These are phyloP conservation scores for Exophiala spinifera DNA, from an alignment of 2,329 filamentous ascomycete species.

Conservation along the genomic window DNA sequence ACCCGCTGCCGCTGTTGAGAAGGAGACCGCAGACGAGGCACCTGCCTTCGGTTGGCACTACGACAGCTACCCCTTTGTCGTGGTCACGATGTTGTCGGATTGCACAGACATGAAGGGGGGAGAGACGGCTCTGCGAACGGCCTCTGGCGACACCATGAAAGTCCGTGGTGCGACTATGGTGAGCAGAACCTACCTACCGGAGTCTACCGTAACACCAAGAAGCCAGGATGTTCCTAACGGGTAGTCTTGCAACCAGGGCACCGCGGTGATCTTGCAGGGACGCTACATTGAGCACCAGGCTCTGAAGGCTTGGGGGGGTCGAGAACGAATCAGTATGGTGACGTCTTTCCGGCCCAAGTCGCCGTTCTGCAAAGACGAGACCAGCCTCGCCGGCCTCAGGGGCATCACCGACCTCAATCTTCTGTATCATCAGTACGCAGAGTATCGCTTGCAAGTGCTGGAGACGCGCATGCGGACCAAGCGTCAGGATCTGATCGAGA, in stretches of 20 bases:
- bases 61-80: slow-evolving; percentile 31
- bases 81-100: slow-evolving; percentile 37
- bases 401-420: slow-evolving; percentile 54
- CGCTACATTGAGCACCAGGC: slow-evolving; percentile 65
- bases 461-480: slow-evolving; percentile 51
- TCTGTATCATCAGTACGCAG: slow-evolving; percentile 59
- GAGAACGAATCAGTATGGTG: slow-evolving; percentile 63
- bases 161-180: slow-evolving; percentile 36
- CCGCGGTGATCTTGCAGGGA: slow-evolving; percentile 63
- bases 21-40: slow-evolving; percentile 26
- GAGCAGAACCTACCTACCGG: not conserved
- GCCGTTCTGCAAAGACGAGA: slow-evolving; percentile 56
- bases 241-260: slow-evolving; percentile 46
- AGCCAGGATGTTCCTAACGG: not conserved
- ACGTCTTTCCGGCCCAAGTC: slow-evolving; percentile 61
- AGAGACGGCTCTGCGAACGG: slow-evolving; percentile 43
- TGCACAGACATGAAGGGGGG: slow-evolving; percentile 36
- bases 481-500: slow-evolving; percentile 23
- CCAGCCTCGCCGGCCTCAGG: slow-evolving; percentile 37
- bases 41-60: slow-evolving; percentile 47
- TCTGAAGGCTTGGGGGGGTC: slow-evolving; percentile 54
- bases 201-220: not conserved
- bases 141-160: slow-evolving; percentile 42
- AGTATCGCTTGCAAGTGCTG: slow-evolving; percentile 61
- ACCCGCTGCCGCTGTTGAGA: not conserved